Percentiles rank a stretch among this genome's conserved stretches.
phyloP scores from a whole-genome alignment of 169 alveolate species.

The Plasmodium coatneyi region DNA sequence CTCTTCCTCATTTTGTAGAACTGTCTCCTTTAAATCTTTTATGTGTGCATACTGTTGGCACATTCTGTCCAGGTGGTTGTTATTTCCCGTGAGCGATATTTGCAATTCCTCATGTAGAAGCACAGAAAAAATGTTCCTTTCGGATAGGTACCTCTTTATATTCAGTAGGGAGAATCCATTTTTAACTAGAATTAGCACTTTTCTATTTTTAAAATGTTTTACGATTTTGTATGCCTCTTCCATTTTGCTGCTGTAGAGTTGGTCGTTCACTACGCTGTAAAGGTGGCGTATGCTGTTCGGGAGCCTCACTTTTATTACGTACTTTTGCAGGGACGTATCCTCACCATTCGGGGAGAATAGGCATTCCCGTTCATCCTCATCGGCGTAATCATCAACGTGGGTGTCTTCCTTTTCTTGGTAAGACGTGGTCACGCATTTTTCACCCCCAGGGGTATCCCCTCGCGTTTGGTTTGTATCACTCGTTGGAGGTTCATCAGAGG shows the following conservation, averaged over 20 bases:
- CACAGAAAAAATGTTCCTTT: slow-evolving; percentile 32
- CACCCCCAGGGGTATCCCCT: not conserved
- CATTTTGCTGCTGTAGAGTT: slow-evolving; percentile 35
- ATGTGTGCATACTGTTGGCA: slow-evolving; percentile 43
- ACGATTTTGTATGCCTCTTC: slow-evolving; percentile 33
- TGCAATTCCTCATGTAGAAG: slow-evolving; percentile 56
- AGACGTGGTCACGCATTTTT: not conserved
- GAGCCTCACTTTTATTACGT: slow-evolving; percentile 51
- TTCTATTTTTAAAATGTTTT: slow-evolving; percentile 29
- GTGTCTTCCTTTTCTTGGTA: slow-evolving; percentile 4
- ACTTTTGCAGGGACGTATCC: slow-evolving; percentile 20
- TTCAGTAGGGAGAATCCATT: slow-evolving; percentile 58
- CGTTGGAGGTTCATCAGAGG: not conserved
- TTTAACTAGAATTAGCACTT: slow-evolving; percentile 51
- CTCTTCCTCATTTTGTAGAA: slow-evolving; percentile 3
- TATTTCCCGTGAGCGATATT: slow-evolving; percentile 43
- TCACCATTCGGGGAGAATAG: not conserved
- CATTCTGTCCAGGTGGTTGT: slow-evolving; percentile 12
- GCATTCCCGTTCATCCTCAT: not conserved
- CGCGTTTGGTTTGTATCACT: not conserved
- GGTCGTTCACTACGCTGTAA: slow-evolving; percentile 29
- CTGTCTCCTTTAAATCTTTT: slow-evolving; percentile 38
- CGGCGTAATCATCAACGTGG: not conserved
- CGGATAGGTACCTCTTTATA: slow-evolving; percentile 15
- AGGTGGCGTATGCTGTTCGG: slow-evolving; percentile 52